Percentiles rank a stretch among this genome's conserved stretches.
phyloP scores from a whole-genome alignment of 2,329 filamentous ascomycete species.

The Fusarium duplospermum region DNA sequence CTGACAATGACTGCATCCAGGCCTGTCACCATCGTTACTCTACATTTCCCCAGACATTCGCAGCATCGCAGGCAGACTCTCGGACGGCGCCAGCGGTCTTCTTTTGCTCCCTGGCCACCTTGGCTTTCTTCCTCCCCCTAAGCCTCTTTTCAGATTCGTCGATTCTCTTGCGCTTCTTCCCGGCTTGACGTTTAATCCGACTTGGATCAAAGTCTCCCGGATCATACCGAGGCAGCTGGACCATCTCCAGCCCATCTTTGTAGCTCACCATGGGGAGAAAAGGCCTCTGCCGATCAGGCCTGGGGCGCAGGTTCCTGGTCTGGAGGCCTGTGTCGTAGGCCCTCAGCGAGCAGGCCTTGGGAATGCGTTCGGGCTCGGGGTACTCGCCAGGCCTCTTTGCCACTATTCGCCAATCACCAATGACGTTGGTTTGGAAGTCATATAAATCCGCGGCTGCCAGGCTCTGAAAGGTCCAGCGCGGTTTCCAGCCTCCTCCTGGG shows the following conservation, averaged over 20 bases:
- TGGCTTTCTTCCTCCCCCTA: background rate
- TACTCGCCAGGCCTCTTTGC: too few species aligned
- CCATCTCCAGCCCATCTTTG: background rate
- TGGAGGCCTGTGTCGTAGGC: background rate
- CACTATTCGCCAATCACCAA: background rate
- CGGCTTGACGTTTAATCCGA: background rate
- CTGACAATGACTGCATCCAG: background rate
- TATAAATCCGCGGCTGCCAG: background rate
- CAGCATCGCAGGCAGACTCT: background rate
- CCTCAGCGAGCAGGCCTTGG: background rate
- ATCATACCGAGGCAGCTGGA: background rate
- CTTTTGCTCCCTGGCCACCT: too few species aligned
- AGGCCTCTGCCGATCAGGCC: background rate
- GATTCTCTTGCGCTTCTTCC: background rate
- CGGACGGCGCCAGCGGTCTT: background rate
- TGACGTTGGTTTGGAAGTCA: background rate
- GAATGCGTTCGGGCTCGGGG: too few species aligned
- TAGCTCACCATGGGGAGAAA: background rate
- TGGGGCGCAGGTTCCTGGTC: background rate
- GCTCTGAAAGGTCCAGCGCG: background rate
- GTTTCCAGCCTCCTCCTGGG: background rate
- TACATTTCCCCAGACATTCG: background rate
- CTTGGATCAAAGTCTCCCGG: background rate
- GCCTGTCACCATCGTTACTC: background rate
- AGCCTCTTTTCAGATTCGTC: background rate